These are phyloP conservation scores for Excoecaria cochinchinensis DNA, from an alignment of 345 rosid species.

Conservation along the genomic window DNA sequence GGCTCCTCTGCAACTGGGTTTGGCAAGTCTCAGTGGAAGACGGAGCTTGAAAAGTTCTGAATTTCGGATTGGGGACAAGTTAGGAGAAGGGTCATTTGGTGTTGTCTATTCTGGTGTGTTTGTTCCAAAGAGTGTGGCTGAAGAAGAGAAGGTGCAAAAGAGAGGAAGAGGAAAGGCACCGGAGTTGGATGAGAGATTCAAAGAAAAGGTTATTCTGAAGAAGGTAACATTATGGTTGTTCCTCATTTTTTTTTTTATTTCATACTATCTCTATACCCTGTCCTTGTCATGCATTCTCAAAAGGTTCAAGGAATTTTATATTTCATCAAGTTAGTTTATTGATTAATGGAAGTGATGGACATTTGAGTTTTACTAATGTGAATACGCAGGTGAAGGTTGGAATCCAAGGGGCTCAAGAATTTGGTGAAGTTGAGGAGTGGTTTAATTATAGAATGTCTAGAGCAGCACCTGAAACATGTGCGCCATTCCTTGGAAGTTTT, in stretches of 20 bases:
- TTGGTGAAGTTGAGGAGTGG: conserved; percentile 95
- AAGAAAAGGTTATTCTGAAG: conserved; percentile 80
- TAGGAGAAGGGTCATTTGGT: conserved; percentile 97
- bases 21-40: conserved; percentile 65
- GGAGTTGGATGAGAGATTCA: conserved; percentile 43
- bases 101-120: conserved; percentile 76
- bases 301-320: no score
- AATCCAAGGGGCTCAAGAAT: conserved; percentile 79
- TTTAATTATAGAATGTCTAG: conserved; percentile 92
- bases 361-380: background rate
- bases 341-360: background rate
- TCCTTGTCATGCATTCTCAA: background rate
- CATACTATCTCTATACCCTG: background rate
- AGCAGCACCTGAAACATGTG: conserved; percentile 98
- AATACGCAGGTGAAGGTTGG: conserved; percentile 71
- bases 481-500: conserved; percentile 86
- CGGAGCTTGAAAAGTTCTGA: conserved; percentile 69
- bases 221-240: conserved; percentile 41
- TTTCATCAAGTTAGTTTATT: no score
- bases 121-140: conserved; percentile 55
- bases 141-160: conserved; percentile 43
- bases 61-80: conserved; percentile 64
- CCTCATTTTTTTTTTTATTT: background rate
- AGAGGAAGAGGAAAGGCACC: conserved; percentile 44
- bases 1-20: conserved; percentile 74